Evolutionary conservation across 75 land plant species (phyloP).

Genomic region (Cupressus sempervirens): DNA sequence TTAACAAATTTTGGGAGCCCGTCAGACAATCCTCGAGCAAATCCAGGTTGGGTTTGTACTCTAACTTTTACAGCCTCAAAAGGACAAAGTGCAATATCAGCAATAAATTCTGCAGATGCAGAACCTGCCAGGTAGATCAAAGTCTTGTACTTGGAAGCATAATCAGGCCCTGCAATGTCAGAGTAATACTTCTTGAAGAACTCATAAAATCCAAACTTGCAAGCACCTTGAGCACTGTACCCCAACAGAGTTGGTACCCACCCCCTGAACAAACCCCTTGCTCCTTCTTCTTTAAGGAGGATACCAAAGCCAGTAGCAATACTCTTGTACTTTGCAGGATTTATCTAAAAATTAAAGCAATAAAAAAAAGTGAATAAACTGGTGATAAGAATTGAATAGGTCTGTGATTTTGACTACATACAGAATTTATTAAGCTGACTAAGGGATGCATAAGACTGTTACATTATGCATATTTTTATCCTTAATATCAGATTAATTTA

Average conservation of each 20-base stretch:
- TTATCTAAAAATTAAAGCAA: constrained; percentile 39
- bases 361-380: neutral
- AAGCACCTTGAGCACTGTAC: constrained; percentile 93
- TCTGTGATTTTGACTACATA: neutral
- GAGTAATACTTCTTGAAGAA: constrained; percentile 92
- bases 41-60: constrained; percentile 91
- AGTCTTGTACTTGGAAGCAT: constrained; percentile 78
- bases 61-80: constrained; percentile 93
- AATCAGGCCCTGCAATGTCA: constrained; percentile 76
- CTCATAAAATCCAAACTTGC: constrained; percentile 91
- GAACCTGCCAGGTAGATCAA: constrained; percentile 88
- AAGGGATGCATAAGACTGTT: neutral
- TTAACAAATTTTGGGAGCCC: constrained; percentile 77
- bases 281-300: constrained; percentile 68
- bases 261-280: constrained; percentile 70
- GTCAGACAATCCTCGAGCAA: constrained; percentile 80
- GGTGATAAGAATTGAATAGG: neutral
- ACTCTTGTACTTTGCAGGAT: constrained; percentile 85
- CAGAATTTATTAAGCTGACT: neutral
- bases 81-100: constrained; percentile 92
- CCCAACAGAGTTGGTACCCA: constrained; percentile 93
- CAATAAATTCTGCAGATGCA: constrained; percentile 87
- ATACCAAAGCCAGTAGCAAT: constrained; percentile 60
- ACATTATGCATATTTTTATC: neutral
- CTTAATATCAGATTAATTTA: neutral